These are phyloP conservation scores for Cryphonectria naterciae DNA, from an alignment of 2,329 filamentous ascomycete species.

Conservation along the genomic window DNA sequence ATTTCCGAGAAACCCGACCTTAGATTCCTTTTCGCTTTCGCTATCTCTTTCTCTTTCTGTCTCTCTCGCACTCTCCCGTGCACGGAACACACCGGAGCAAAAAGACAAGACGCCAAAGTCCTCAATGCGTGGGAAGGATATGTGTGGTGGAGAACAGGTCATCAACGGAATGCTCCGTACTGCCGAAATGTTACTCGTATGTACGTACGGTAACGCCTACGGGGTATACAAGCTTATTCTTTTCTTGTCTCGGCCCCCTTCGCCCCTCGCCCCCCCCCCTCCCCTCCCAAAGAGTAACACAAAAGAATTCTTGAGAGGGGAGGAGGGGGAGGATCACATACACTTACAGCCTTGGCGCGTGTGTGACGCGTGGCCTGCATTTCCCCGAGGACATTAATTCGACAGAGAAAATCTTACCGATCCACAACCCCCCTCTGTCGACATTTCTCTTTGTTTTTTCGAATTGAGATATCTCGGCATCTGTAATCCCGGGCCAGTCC, in stretches of 20 bases:
- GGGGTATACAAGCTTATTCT: not conserved
- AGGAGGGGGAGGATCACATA: not conserved
- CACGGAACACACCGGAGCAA: not conserved
- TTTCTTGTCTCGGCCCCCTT: not conserved
- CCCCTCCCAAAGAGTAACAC: not conserved
- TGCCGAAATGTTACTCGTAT: not conserved
- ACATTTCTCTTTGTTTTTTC: not conserved
- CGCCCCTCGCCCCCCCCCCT: no score
- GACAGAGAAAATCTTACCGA: not conserved
- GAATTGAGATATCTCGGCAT: not conserved
- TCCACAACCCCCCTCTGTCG: not conserved
- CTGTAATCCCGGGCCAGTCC: not conserved
- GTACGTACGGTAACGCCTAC: not conserved
- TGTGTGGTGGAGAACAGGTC: not conserved
- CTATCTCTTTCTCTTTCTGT: not conserved
- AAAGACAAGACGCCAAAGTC: not conserved
- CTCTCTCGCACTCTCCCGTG: not conserved
- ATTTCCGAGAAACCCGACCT: not conserved
- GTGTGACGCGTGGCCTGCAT: slow-evolving; percentile 19
- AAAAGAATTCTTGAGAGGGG: not conserved
- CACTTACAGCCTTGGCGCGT: slow-evolving; percentile 18
- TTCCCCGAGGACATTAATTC: not conserved
- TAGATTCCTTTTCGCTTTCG: not conserved
- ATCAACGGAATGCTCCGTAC: not conserved
- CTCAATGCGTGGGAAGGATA: not conserved